Evolutionary conservation across 345 rosid species (phyloP).

Genomic region (Toxicodendron radicans): DNA sequence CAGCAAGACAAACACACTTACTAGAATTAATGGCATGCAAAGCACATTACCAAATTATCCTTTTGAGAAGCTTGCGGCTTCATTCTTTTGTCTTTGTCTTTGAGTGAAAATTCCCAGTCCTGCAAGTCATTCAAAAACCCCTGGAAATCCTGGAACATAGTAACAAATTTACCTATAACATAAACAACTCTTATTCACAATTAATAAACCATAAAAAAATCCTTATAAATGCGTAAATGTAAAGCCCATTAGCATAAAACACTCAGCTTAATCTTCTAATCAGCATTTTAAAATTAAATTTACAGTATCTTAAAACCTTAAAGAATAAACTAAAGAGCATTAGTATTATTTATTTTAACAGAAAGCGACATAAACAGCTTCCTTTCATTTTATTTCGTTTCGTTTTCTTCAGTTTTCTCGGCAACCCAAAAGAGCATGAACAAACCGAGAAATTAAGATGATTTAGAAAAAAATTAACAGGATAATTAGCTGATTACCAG

Average conservation of each 20-base stretch:
- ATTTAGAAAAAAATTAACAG: background rate
- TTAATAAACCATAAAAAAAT: background rate
- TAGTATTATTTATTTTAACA: too few relatives aligned
- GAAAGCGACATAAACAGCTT: background rate
- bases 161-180: constrained; percentile 1
- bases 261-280: background rate
- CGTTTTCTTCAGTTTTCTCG: background rate
- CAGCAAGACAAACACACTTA: background rate
- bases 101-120: constrained; percentile 80
- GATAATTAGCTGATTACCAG: constrained; percentile 38
- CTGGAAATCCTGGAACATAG: constrained; percentile 67
- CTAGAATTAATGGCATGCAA: background rate
- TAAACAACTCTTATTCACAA: background rate
- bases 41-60: constrained; percentile 35
- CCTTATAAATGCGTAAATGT: too few relatives aligned
- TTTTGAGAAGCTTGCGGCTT: constrained; percentile 42
- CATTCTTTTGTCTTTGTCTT: constrained; percentile 65
- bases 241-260: background rate
- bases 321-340: background rate
- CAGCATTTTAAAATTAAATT: background rate
- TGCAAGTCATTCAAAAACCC: constrained; percentile 92
- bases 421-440: background rate
- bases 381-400: too few relatives aligned
- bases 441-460: background rate
- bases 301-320: background rate